These are phyloP conservation scores for Arthrobotrys entomopaga DNA, from an alignment of 2,329 filamentous ascomycete genomes.

Conservation along the genomic window DNA sequence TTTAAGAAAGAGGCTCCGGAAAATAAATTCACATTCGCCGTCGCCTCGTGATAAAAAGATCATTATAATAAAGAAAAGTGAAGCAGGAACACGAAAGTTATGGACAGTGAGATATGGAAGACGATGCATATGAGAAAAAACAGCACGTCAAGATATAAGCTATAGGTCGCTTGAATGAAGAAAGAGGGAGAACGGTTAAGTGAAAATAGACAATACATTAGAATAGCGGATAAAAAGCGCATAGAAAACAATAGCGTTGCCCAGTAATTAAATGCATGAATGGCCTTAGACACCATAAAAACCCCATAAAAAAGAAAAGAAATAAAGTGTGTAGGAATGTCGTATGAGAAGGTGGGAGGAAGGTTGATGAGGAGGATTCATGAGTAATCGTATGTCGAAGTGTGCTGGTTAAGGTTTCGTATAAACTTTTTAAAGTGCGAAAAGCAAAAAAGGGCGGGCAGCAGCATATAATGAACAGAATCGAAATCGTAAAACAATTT, in stretches of 20 bases:
- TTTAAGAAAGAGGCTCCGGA: slow-evolving; percentile 26
- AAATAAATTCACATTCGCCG: slow-evolving; percentile 16
- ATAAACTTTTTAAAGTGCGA: no score
- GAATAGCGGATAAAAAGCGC: slow-evolving; percentile 16
- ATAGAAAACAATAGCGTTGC: slow-evolving; percentile 25
- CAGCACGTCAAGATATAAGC: slow-evolving; percentile 53
- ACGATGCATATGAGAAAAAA: slow-evolving; percentile 55
- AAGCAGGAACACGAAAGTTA: slow-evolving; percentile 57
- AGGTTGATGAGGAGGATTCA: neutral
- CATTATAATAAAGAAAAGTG: slow-evolving; percentile 55
- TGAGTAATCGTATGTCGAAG: no score
- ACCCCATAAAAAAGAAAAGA: slow-evolving; percentile 38
- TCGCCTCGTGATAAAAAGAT: slow-evolving; percentile 39
- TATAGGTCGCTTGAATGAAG: slow-evolving; percentile 37
- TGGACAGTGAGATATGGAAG: slow-evolving; percentile 50
- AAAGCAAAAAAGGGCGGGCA: no score
- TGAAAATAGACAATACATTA: slow-evolving; percentile 18
- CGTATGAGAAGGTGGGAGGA: neutral
- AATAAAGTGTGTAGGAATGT: slow-evolving; percentile 29
- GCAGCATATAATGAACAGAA: no score
- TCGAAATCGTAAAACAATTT: no score
- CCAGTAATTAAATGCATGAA: slow-evolving; percentile 46
- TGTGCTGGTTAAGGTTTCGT: no score
- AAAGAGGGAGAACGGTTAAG: no score
- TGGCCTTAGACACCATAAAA: slow-evolving; percentile 43